Evolutionary conservation across 352 stramenopile species (phyloP).

Genomic region (Pythium coloratum): DNA sequence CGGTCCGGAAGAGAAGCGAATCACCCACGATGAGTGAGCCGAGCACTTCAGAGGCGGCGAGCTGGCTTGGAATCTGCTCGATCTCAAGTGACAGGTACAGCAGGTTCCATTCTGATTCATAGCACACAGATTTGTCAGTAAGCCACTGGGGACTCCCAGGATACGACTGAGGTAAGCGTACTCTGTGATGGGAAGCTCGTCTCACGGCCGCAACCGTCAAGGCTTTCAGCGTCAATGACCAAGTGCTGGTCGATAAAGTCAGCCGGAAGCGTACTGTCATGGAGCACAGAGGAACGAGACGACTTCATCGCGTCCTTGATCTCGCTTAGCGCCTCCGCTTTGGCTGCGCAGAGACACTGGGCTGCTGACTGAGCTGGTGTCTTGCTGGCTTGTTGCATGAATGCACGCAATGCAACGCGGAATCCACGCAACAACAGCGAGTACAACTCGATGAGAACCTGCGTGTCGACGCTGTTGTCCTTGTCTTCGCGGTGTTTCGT

Average conservation of each 20-base stretch:
- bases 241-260: slow-evolving; percentile 46
- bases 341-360: slow-evolving; percentile 10
- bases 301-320: slow-evolving; percentile 18
- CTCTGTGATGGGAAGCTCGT: slow-evolving; percentile 20
- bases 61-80: slow-evolving; percentile 34
- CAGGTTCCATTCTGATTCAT: slow-evolving; percentile 47
- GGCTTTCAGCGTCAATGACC: slow-evolving; percentile 33
- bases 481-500: slow-evolving; percentile 21
- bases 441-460: slow-evolving; percentile 41
- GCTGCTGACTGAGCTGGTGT: background rate
- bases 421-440: slow-evolving; percentile 44
- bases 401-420: slow-evolving; percentile 22
- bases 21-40: slow-evolving; percentile 61
- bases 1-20: slow-evolving; percentile 38
- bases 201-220: slow-evolving; percentile 46
- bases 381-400: slow-evolving; percentile 10
- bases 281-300: slow-evolving; percentile 16
- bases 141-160: background rate
- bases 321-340: slow-evolving; percentile 8
- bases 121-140: background rate
- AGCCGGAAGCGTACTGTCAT: slow-evolving; percentile 20
- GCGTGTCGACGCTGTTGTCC: slow-evolving; percentile 26
- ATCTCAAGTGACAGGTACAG: slow-evolving; percentile 55
- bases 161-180: slow-evolving; percentile 8
- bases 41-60: slow-evolving; percentile 25